Base-by-base conservation (phyloP, 1,284 basidiomycete genomes). In the Irpex rosettiformis region DNA sequence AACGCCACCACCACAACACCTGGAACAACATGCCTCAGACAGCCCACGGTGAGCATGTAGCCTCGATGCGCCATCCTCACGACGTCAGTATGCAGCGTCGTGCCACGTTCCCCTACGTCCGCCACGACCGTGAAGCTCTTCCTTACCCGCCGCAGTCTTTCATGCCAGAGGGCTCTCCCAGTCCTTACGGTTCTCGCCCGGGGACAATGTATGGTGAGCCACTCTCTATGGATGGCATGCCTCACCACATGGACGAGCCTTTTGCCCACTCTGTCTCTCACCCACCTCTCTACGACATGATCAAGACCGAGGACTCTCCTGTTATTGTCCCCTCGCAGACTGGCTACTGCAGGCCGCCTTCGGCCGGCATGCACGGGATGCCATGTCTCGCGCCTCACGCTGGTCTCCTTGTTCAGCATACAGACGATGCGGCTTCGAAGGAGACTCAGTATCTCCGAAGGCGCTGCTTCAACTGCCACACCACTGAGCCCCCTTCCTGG, bases 401-500 rank as follows among this genome's bases (percentile, higher is more conserved):
- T 10, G 77, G 82, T 33, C 78, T 91, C 42, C 83, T 85, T 56
- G 86, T 92, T 4, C 90, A 91, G 72, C 89, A 92, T 74, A 93
- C 91, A 0, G 90, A 93, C 74, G 91, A 93, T 69, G 91, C 91
- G 11, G 88, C 90, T 1, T 87, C 84, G 51, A 93, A 93, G 73
- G 91, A 93, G 71, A 93, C 91, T 0, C 91, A 92, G 73, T 91
- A 91, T 68, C 84, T 93, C 58, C 88, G 90, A 22, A 79, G 91
- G 30, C 80, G 89, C 13, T 93, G 91, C 76, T 90, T 89, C 80
- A 93, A 93, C 75, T 93, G 91, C 75, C 90, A 91, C 70, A 91
- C 90, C 21, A 93, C 91, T 1, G 91, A 93, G 71, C 91, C 91
- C 0, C 90, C 91, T 2, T 87, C 84, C 27, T 93, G 90, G 90